Evolutionary conservation across 1,139 yeast genomes (phyloP), one percentile per base, ranked within the genome.

Genomic region (Geotrichum bryndzae): DNA sequence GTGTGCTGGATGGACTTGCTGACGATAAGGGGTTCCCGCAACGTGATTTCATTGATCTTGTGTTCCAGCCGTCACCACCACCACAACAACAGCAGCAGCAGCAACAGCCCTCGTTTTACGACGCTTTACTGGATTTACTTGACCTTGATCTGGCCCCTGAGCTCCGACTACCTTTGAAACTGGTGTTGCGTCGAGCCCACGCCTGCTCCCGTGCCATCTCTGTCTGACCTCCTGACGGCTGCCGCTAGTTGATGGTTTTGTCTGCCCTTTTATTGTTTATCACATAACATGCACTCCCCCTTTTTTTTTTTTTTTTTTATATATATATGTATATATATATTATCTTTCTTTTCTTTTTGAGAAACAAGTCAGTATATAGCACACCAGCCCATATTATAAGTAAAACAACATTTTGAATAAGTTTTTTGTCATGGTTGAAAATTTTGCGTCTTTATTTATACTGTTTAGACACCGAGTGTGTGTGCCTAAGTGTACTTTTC

Each of bases 1-100:
- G 90, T 70, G 87, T 94, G 45, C 78, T 87, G 66, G 92, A 88
- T 72, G 97, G 96, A 4, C 88, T 87, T 70, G 82, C 84, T 56
- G 90, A 46, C 7, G 22, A 46, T 29, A 29, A 23, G 25, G 51
- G 86, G 69, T 81, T 94, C 67, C 89, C 87, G 67, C 89, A 86
- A 56, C 83, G 76, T 1, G 97, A 92, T 73, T 92, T 94, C 74
- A 74, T 74, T 15, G 23, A n/a, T n/a, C 48, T 41, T 7, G 18
- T 41, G 8, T 41, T 41, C 22, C 48, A 15, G 8, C 48, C 18
- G 5, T 7, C 10, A 10, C 46, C n/a, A 18, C 22, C n/a, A 15
- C 7, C 2, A 2, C n/a, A 53, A 82, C 84, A 68, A 82, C 90
- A 63, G 86, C 90, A 1, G 79, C 74, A 33, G 41, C 15, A 38